These are phyloP conservation scores for Starmerella ratchasimensis DNA, from an alignment of 805 yeast species.

Conservation along the genomic window DNA sequence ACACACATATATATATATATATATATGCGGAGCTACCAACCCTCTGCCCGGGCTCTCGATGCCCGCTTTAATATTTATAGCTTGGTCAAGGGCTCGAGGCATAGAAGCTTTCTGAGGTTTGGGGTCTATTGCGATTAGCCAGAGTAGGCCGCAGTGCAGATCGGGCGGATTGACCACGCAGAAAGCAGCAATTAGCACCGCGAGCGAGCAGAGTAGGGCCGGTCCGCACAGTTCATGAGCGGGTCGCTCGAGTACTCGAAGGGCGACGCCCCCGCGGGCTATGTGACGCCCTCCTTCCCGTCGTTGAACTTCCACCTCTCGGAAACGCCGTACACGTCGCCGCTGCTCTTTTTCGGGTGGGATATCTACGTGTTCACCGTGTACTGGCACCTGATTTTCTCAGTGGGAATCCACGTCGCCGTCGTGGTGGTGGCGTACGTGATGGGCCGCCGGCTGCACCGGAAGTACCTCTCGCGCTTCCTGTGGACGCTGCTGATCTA, in stretches of 20 bases:
- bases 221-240: too few species aligned
- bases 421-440: constrained; percentile 50
- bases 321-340: constrained; percentile 29
- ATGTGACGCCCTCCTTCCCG: constrained; percentile 66
- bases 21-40: too few species aligned
- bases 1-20: too few species aligned
- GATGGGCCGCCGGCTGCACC: constrained; percentile 34
- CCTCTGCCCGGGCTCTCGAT: too few species aligned
- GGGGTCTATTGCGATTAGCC: too few species aligned
- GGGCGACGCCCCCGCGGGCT: constrained; percentile 57
- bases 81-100: too few species aligned
- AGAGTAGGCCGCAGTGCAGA: too few species aligned
- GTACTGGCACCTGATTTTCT: constrained; percentile 65
- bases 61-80: too few species aligned
- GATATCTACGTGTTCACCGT: constrained; percentile 80
- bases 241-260: constrained; percentile 17
- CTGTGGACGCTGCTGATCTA: constrained; percentile 30
- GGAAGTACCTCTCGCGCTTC: constrained; percentile 2
- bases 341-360: constrained; percentile 49
- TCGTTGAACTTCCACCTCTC: constrained; percentile 33
- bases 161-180: too few species aligned
- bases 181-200: too few species aligned
- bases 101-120: too few species aligned
- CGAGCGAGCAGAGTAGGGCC: too few species aligned
- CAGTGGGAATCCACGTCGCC: constrained; percentile 43